Conservation (phyloP, 176 grass and related monocot species). For the Aegilops speltoides region DNA sequence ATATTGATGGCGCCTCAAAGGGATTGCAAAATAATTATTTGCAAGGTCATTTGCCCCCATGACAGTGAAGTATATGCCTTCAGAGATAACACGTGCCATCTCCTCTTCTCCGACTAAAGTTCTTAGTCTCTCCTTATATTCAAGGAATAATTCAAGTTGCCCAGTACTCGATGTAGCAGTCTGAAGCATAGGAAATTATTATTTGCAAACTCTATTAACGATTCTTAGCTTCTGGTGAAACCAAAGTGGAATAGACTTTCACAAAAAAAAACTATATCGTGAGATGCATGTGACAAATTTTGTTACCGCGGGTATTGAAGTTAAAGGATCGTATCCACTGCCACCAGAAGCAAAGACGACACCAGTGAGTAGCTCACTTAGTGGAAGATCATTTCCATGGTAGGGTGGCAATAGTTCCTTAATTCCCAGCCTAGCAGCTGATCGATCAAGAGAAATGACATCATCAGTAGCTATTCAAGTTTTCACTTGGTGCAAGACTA, state of each 20-base stretch:
- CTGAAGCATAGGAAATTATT: constrained; percentile 20
- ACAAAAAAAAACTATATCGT: not conserved
- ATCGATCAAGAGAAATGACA: not conserved
- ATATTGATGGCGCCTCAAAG: constrained; percentile 29
- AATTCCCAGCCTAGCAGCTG: constrained; percentile 18
- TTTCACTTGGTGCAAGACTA: not conserved
- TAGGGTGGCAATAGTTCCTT: constrained; percentile 34
- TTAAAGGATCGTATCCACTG: constrained; percentile 40
- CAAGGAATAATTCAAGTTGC: constrained; percentile 47
- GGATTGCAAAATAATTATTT: constrained; percentile 50
- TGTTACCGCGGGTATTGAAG: constrained; percentile 11
- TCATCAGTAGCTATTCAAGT: not conserved
- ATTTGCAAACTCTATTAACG: not conserved
- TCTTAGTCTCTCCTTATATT: constrained; percentile 54
- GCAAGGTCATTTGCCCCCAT: constrained; percentile 52
- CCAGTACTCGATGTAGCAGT: constrained; percentile 33
- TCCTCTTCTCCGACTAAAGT: constrained; percentile 41
- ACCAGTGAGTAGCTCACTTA: constrained; percentile 34
- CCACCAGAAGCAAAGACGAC: constrained; percentile 39
- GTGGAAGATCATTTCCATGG: not conserved
- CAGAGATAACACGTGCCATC: constrained; percentile 21
- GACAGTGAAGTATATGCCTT: constrained; percentile 36
- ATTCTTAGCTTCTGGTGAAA: not conserved
- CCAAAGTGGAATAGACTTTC: not conserved
- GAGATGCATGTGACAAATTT: not conserved